These are phyloP conservation scores for Bolboschoenoplectus hybrid DNA, from an alignment of 202 grass and related monocot genomes.

Conservation along the genomic window DNA sequence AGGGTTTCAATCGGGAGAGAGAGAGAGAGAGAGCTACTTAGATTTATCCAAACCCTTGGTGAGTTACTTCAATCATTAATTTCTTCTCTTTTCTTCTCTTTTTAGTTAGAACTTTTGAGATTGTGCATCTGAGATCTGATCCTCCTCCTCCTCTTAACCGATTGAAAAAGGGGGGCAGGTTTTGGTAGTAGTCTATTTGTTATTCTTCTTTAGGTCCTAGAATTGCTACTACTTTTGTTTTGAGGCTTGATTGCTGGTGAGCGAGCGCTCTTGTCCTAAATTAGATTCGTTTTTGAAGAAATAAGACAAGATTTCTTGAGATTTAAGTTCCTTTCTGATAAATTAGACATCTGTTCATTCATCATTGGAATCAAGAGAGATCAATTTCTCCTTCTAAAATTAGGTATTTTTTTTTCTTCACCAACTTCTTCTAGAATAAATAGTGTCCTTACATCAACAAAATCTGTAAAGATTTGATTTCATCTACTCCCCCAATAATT, in stretches of 20 bases:
- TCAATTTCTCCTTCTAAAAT: not conserved
- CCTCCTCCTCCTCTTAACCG: not conserved
- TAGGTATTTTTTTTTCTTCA: slow-evolving; percentile 11
- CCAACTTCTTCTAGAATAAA: slow-evolving; percentile 12
- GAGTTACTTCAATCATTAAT: slow-evolving; percentile 26
- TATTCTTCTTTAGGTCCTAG: slow-evolving; percentile 14
- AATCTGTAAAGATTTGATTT: slow-evolving; percentile 39
- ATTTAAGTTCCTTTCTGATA: not conserved
- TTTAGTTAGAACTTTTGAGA: slow-evolving; percentile 22
- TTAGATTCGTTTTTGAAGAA: not conserved
- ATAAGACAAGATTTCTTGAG: not conserved
- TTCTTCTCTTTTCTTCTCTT: not conserved
- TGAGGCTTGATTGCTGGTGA: not conserved
- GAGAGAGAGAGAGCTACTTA: not conserved
- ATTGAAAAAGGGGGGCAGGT: not conserved
- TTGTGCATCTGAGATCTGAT: slow-evolving; percentile 9
- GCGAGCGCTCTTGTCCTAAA: not conserved
- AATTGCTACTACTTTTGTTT: not conserved
- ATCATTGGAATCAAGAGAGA: not conserved
- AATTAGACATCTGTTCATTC: not conserved
- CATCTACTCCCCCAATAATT: slow-evolving; percentile 15
- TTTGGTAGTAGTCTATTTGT: not conserved
- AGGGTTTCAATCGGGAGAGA: not conserved
- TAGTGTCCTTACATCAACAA: not conserved
- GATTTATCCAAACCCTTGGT: slow-evolving; percentile 4